Evolutionary conservation across 2,329 filamentous ascomycete genomes (phyloP).

Genomic region (Fusarium multiceps): DNA sequence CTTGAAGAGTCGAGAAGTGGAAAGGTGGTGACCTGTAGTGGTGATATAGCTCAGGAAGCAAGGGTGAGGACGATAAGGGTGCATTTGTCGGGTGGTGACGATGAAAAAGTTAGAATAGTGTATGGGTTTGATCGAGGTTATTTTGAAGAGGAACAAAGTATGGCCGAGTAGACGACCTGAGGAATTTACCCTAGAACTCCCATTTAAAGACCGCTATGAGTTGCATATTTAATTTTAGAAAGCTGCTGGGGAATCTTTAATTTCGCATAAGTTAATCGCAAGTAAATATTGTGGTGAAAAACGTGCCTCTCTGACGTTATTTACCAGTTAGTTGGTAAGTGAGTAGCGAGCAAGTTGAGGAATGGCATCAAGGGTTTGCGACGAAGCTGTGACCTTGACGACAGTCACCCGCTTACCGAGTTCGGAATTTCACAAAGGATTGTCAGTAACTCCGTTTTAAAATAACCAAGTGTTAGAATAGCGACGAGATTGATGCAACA

Average conservation of each 20-base stretch:
- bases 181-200: neutral
- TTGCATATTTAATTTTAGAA: too few relatives aligned
- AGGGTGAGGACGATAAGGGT: constrained; percentile 18
- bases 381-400: too few relatives aligned
- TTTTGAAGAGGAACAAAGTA: constrained; percentile 6
- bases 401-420: neutral
- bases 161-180: neutral
- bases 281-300: too few relatives aligned
- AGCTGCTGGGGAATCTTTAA: too few relatives aligned
- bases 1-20: constrained; percentile 20
- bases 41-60: neutral
- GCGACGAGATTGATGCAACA: neutral
- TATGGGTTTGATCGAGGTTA: constrained; percentile 13
- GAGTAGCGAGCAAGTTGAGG: too few relatives aligned
- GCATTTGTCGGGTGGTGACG: neutral
- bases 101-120: constrained; percentile 5
- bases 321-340: too few relatives aligned
- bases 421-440: too few relatives aligned
- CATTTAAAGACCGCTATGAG: neutral
- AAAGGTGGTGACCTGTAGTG: neutral
- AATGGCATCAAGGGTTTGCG: too few relatives aligned
- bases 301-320: too few relatives aligned
- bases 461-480: too few relatives aligned
- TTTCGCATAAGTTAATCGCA: too few relatives aligned
- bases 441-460: fast-evolving